Percentiles rank a stretch among this genome's conserved stretches.
Conservation (phyloP, 2,329 filamentous ascomycete species). For the Cladosporium phlei region DNA sequence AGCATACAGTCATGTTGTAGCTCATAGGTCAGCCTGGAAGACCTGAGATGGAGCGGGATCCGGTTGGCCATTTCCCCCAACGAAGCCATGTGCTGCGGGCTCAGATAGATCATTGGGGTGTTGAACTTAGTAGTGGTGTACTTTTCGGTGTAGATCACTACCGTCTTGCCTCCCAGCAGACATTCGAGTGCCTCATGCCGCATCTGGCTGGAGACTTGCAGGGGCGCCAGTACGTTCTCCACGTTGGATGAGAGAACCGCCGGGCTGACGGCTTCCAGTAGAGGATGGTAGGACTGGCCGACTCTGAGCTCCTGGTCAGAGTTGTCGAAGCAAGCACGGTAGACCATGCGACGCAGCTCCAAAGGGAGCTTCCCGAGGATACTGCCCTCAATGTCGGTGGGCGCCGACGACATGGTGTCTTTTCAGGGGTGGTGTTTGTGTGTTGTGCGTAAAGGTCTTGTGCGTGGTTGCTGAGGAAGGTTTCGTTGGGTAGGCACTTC, state of each 20-base stretch:
- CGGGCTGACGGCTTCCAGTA: background rate
- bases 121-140: background rate
- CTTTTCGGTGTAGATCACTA: too few species aligned
- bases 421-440: too few species aligned
- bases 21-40: background rate
- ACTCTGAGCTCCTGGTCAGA: background rate
- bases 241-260: background rate
- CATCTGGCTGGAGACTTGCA: slow-evolving; percentile 1
- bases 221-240: background rate
- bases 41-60: background rate
- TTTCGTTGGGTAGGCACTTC: too few species aligned
- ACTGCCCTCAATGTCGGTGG: background rate
- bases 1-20: background rate
- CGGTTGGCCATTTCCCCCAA: background rate
- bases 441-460: too few species aligned
- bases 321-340: background rate
- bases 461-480: too few species aligned
- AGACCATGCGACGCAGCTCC: slow-evolving; percentile 3
- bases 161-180: background rate
- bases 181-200: background rate
- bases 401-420: too few species aligned
- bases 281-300: background rate
- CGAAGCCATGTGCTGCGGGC: background rate
- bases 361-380: background rate
- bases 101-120: background rate